Percentiles rank a stretch among this genome's conserved stretches.
Evolutionary conservation across 768 basidiomycete genomes (phyloP).

Genomic region (Suillus ampliporus): DNA sequence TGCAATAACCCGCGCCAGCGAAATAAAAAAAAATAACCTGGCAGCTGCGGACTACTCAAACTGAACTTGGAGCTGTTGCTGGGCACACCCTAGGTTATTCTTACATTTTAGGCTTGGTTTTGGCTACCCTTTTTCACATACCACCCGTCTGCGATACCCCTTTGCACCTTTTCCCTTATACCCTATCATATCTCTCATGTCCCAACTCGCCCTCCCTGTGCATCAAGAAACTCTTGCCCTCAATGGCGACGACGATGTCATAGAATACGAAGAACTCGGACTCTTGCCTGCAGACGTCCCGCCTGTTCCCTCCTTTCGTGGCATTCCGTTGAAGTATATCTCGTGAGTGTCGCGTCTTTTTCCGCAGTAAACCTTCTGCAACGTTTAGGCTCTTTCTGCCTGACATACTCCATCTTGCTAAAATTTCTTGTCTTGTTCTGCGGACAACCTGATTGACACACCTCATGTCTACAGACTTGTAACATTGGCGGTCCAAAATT

Average conservation of each 20-base stretch:
- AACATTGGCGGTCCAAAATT: constrained; percentile 93
- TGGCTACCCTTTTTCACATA: constrained; percentile 9
- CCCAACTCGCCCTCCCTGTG: constrained; percentile 20
- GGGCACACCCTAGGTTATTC: constrained; percentile 8
- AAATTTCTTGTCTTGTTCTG: not conserved
- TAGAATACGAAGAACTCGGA: constrained; percentile 52
- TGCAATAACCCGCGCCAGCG: not conserved
- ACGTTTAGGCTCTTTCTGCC: not conserved
- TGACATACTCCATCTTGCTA: not conserved
- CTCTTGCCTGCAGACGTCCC: constrained; percentile 38
- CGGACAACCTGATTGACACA: constrained; percentile 7
- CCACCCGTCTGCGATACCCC: constrained; percentile 10
- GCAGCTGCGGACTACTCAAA: constrained; percentile 11
- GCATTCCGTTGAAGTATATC: constrained; percentile 79
- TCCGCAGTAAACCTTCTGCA: constrained; percentile 12
- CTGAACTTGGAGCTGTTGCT: constrained; percentile 6
- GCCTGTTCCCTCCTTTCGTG: constrained; percentile 61
- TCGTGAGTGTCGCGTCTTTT: constrained; percentile 55
- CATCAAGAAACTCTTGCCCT: constrained; percentile 31
- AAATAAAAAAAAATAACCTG: constrained; percentile 14
- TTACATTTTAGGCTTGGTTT: constrained; percentile 1
- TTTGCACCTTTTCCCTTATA: constrained; percentile 23
- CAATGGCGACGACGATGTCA: constrained; percentile 42
- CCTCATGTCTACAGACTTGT: constrained; percentile 56
- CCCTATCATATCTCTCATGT: constrained; percentile 28